phyloP scores from a whole-genome alignment of 257 asterid species.

The Petunia axillaris region DNA sequence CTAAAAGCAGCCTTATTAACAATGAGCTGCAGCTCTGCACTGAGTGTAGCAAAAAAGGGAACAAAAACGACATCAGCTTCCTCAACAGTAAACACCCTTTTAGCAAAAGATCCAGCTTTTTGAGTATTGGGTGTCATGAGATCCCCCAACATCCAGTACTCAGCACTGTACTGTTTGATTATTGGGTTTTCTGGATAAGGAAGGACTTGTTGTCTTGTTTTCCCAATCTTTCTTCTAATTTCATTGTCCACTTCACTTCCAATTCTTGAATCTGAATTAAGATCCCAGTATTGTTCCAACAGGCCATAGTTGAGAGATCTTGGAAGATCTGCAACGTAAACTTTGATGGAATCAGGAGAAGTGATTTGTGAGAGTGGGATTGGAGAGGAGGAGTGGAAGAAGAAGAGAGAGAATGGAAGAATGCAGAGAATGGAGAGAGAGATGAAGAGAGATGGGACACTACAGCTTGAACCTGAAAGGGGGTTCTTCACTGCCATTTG shows the following conservation, averaged over 20 bases:
- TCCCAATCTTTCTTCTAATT: slow-evolving; percentile 52
- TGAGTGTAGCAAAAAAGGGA: slow-evolving; percentile 87
- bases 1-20: slow-evolving; percentile 77
- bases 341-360: slow-evolving; percentile 52
- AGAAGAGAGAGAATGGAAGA: slow-evolving; percentile 45
- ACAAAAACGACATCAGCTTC: slow-evolving; percentile 92
- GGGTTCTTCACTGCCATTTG: slow-evolving; percentile 28
- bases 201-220: slow-evolving; percentile 38
- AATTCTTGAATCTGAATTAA: slow-evolving; percentile 61
- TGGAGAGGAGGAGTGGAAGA: slow-evolving; percentile 44
- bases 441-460: slow-evolving; percentile 59
- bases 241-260: slow-evolving; percentile 88
- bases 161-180: slow-evolving; percentile 92
- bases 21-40: slow-evolving; percentile 88
- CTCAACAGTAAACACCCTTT: slow-evolving; percentile 55
- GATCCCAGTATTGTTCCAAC: slow-evolving; percentile 70
- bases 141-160: slow-evolving; percentile 96
- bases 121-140: slow-evolving; percentile 52
- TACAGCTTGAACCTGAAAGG: slow-evolving; percentile 10
- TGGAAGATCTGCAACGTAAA: slow-evolving; percentile 73
- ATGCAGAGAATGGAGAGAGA: slow-evolving; percentile 44
- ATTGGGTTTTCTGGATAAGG: slow-evolving; percentile 87
- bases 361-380: slow-evolving; percentile 39
- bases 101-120: slow-evolving; percentile 61
- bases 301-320: slow-evolving; percentile 92